Base-by-base conservation (phyloP, 2,329 filamentous ascomycete genomes). In the Grosmannia clavigera region DNA sequence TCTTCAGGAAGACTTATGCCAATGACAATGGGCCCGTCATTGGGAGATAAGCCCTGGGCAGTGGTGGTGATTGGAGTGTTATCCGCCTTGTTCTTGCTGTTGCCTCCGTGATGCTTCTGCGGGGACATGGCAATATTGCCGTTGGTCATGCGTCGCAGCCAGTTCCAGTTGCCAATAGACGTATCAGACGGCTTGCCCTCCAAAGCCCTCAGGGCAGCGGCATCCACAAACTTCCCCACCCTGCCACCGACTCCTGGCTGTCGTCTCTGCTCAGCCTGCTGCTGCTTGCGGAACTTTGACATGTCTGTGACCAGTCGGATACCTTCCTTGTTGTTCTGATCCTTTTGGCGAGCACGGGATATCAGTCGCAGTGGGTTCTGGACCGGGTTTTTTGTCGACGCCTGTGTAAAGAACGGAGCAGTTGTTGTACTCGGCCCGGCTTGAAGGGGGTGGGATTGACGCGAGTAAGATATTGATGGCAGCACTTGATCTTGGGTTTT, bases 251-350 rank as follows among this genome's bases (percentile, higher is more conserved):
- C 58, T 27, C 62, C 65, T n/a, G 59, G 51, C 69, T 67, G 14
- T 66, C 67, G 29, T 69, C 69, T 64, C 64, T 70, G 76, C 68
- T 65, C 75, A 64, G 67, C 68, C 27, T 72, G 72, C 46, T 62
- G 59, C 14, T 57, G 58, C 31, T 65, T 67, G 31, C 73, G 81
- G 68, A 76, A 76, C 62, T 70, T 74, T 62, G 82, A 75, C 75
- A 89, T 85, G 67, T 85, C 85, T 2, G 87, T 91, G 64, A 89
- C 83, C 25, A 90, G 70, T 64, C 76, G 85, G 67, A 88, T 87
- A 14, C 84, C 84, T 10, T 81, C 81, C 71, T 79, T 77, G 60
- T 78, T 76, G 69, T 85, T 82, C 67, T 84, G 76, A 27, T 78
- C 76, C 66, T 81, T 82, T 66, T 87, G 83, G 58, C 83, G 77